A percentile compares a stretch with the other conserved stretches of the same genome.
Evolutionary conservation across 2,329 filamentous ascomycete genomes (phyloP).

Genomic region (Clonostachys sp.): DNA sequence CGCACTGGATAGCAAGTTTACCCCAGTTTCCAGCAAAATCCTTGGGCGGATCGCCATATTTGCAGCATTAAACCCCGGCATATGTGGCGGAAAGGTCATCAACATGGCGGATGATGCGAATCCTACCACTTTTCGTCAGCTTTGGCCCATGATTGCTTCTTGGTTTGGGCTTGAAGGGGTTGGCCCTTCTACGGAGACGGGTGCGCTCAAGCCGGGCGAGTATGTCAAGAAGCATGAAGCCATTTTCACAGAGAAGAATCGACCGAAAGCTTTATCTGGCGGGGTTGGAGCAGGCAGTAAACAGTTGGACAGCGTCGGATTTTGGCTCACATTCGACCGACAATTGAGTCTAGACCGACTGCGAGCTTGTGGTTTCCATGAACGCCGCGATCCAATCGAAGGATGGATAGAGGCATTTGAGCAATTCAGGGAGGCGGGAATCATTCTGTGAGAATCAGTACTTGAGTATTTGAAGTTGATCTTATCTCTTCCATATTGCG

Average conservation of each 20-base stretch:
- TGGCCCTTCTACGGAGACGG: slow-evolving; percentile 6
- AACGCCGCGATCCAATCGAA: slow-evolving; percentile 25
- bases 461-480: too few relatives aligned
- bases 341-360: slow-evolving; percentile 36
- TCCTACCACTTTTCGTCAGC: slow-evolving; percentile 16
- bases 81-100: slow-evolving; percentile 18
- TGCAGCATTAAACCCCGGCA: slow-evolving; percentile 15
- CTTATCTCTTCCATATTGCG: too few relatives aligned
- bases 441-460: slow-evolving; percentile 24
- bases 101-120: slow-evolving; percentile 20
- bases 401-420: slow-evolving; percentile 38
- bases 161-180: slow-evolving; percentile 24
- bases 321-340: slow-evolving; percentile 41
- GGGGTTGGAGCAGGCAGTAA: slow-evolving; percentile 28
- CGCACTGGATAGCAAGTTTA: slow-evolving; percentile 16
- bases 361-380: slow-evolving; percentile 29
- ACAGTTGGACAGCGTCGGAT: slow-evolving; percentile 36
- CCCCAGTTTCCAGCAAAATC: slow-evolving; percentile 20
- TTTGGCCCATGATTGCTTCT: slow-evolving; percentile 20
- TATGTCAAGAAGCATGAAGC: slow-evolving; percentile 20
- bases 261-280: slow-evolving; percentile 12
- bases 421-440: slow-evolving; percentile 29
- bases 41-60: slow-evolving; percentile 21
- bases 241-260: slow-evolving; percentile 17
- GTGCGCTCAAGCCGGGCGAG: slow-evolving; percentile 13